Conservation (phyloP, 139 green algal genomes). For the Haematococcus lacustris region DNA sequence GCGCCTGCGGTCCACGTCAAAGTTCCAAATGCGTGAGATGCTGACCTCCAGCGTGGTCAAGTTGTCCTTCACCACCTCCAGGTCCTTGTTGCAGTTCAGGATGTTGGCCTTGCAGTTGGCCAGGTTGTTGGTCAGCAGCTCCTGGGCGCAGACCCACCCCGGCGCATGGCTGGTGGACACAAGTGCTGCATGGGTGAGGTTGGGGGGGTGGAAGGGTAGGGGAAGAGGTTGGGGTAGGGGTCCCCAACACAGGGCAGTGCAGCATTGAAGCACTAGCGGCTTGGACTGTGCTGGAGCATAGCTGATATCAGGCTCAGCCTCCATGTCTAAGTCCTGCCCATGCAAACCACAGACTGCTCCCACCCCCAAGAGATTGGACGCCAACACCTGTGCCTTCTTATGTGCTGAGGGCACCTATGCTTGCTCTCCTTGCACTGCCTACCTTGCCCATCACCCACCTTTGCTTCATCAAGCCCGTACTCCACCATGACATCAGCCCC, state of each 20-base stretch:
- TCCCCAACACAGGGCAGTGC: no score
- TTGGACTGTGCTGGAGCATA: no score
- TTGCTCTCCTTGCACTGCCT: background rate
- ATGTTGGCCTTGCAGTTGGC: constrained; percentile 44
- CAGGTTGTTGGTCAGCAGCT: constrained; percentile 46
- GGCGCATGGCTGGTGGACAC: no score
- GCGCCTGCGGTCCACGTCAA: constrained; percentile 33
- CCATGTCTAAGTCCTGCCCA: no score
- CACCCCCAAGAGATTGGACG: background rate
- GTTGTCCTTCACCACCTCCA: constrained; percentile 24
- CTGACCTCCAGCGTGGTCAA: constrained; percentile 57
- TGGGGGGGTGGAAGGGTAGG: no score
- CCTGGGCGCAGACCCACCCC: no score
- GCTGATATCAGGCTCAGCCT: no score
- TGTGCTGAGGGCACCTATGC: background rate
- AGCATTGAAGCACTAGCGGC: no score
- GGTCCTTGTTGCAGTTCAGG: constrained; percentile 4
- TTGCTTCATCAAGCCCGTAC: constrained; percentile 61
- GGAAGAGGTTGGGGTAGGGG: no score
- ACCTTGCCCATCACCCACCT: background rate
- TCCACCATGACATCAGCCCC: constrained; percentile 76
- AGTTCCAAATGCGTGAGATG: constrained; percentile 51
- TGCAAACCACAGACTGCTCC: background rate
- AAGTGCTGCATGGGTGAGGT: no score
- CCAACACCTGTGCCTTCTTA: background rate